Evolutionary conservation across 148 eudicot species (phyloP).

Genomic region (Vaccinium corymbosum): DNA sequence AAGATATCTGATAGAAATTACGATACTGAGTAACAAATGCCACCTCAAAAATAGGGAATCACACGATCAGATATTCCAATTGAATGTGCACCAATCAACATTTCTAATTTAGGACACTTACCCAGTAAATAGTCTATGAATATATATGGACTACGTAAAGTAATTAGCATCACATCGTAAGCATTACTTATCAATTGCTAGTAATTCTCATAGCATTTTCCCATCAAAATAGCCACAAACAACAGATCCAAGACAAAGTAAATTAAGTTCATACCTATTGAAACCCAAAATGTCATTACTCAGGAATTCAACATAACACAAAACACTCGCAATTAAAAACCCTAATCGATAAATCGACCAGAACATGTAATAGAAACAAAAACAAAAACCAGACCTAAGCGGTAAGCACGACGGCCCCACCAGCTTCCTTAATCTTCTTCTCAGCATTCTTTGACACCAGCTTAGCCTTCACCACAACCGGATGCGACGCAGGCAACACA

Average conservation of each 20-base stretch:
- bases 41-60: background rate
- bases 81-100: background rate
- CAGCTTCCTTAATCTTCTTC: slow-evolving; percentile 52
- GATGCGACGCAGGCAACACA: slow-evolving; percentile 1
- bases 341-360: slow-evolving; percentile 5
- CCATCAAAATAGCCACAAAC: background rate
- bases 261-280: background rate
- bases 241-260: slow-evolving; percentile 5
- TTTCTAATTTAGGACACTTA: background rate
- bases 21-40: background rate
- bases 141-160: background rate
- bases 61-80: background rate
- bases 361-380: background rate
- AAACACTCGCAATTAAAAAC: slow-evolving; percentile 6
- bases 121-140: background rate
- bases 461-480: slow-evolving; percentile 35
- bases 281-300: background rate
- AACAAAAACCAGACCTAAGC: slow-evolving; percentile 29
- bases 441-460: slow-evolving; percentile 35
- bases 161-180: background rate
- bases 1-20: no score
- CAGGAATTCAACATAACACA: background rate
- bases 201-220: background rate
- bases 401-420: slow-evolving; percentile 50
- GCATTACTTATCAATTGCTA: background rate